Conservation (phyloP, 352 stramenopile genomes). For the Phytophthora kernoviae region DNA sequence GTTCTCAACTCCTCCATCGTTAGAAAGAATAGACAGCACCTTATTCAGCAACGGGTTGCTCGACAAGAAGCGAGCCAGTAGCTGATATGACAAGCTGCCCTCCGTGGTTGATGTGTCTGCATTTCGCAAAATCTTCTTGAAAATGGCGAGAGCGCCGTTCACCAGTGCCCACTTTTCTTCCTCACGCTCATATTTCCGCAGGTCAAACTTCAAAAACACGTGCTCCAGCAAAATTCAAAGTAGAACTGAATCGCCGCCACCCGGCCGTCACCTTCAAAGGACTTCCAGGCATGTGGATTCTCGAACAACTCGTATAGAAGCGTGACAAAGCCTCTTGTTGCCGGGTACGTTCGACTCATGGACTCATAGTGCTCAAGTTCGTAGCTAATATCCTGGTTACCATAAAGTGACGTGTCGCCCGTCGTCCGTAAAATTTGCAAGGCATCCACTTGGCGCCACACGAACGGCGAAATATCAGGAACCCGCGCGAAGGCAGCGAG, state of each 20-base stretch:
- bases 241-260: constrained; percentile 84
- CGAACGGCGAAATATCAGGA: constrained; percentile 78
- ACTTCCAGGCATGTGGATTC: constrained; percentile 74
- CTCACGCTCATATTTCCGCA: constrained; percentile 83
- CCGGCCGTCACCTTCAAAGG: constrained; percentile 75
- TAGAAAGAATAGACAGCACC: constrained; percentile 68
- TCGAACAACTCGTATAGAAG: constrained; percentile 80
- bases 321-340: constrained; percentile 76
- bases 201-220: constrained; percentile 86
- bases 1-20: constrained; percentile 73
- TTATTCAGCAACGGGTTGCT: constrained; percentile 72
- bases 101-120: constrained; percentile 46
- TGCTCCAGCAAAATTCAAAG: constrained; percentile 85
- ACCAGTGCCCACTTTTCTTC: constrained; percentile 85
- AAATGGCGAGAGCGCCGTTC: constrained; percentile 73
- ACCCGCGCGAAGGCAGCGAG: constrained; percentile 77
- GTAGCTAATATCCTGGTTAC: constrained; percentile 80
- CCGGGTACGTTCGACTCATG: constrained; percentile 74
- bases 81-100: constrained; percentile 67
- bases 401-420: constrained; percentile 60
- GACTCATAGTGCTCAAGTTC: constrained; percentile 89
- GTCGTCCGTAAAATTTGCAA: constrained; percentile 85
- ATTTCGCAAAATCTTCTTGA: constrained; percentile 77
- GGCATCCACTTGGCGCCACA: constrained; percentile 85
- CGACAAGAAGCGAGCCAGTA: constrained; percentile 73